Conservation (phyloP, 2,329 filamentous ascomycete genomes). For the Fusarium gaditjirri region DNA sequence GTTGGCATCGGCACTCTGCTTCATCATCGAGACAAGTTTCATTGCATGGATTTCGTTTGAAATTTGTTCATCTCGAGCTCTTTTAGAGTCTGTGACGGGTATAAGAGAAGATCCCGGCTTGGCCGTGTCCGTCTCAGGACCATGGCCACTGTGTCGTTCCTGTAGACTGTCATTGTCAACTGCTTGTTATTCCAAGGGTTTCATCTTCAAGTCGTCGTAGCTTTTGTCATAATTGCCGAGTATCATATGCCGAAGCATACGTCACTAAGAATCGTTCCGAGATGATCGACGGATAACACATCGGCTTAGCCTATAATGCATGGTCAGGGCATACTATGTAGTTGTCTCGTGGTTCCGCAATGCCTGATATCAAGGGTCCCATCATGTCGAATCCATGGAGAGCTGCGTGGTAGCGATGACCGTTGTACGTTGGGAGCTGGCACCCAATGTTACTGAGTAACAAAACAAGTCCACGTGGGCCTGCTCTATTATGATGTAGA, state of each 20-base stretch:
- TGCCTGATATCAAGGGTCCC: conserved; percentile 2
- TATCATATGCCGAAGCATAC: conserved; percentile 15
- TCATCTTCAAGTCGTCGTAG: neutral
- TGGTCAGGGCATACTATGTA: neutral
- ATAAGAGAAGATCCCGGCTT: neutral
- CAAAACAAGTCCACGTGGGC: conserved; percentile 23
- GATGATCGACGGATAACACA: conserved; percentile 14
- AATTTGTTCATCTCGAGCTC: neutral
- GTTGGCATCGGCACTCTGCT: neutral
- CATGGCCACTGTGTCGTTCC: neutral
- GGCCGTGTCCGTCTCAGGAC: neutral
- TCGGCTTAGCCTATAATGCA: conserved; percentile 8
- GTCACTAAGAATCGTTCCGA: conserved; percentile 13
- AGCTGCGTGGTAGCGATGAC: conserved; percentile 1
- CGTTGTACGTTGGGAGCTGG: neutral
- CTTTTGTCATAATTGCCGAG: neutral
- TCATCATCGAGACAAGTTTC: neutral
- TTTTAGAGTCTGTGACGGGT: neutral
- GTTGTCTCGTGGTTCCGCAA: conserved; percentile 6
- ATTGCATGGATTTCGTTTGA: neutral
- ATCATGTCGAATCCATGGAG: neutral
- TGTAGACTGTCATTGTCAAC: neutral
- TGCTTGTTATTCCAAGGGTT: neutral
- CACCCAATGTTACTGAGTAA: conserved; percentile 1
- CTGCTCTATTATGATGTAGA: neutral